Percentiles rank a stretch among this genome's conserved stretches.
Evolutionary conservation across 2,329 filamentous ascomycete genomes (phyloP).

Genomic region (Annulohypoxylon truncatum): DNA sequence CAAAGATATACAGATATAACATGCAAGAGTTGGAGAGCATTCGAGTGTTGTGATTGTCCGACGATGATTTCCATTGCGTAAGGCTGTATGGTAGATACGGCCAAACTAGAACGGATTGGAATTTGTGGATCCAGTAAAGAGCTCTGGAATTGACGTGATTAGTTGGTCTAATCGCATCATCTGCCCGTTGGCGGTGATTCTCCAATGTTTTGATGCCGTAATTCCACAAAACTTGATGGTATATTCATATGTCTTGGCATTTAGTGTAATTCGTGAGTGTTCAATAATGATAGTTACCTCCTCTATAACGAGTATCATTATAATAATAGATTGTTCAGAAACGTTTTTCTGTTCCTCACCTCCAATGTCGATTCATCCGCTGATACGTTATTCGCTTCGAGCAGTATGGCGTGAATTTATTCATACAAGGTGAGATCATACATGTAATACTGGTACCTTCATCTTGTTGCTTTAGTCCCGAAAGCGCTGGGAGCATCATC

Average conservation of each 20-base stretch:
- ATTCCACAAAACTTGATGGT: constrained; percentile 31
- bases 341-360: background rate
- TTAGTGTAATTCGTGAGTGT: constrained; percentile 3
- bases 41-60: constrained; percentile 34
- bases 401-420: background rate
- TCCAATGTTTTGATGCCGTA: constrained; percentile 32
- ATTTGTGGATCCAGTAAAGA: constrained; percentile 46
- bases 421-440: background rate
- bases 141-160: constrained; percentile 47
- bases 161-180: constrained; percentile 48
- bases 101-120: constrained; percentile 32
- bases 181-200: constrained; percentile 28
- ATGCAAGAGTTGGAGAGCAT: constrained; percentile 34
- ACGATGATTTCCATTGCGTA: constrained; percentile 36
- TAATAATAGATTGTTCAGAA: constrained; percentile 2
- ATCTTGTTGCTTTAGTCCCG: background rate
- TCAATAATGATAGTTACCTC: background rate
- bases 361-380: background rate
- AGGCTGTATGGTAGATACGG: constrained; percentile 30
- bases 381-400: background rate
- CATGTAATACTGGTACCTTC: background rate
- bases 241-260: constrained; percentile 26
- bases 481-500: background rate
- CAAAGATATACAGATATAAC: constrained; percentile 12
- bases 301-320: background rate